phyloP scores from a whole-genome alignment of 2,329 filamentous ascomycete species.

The Fusarium ambrosium region DNA sequence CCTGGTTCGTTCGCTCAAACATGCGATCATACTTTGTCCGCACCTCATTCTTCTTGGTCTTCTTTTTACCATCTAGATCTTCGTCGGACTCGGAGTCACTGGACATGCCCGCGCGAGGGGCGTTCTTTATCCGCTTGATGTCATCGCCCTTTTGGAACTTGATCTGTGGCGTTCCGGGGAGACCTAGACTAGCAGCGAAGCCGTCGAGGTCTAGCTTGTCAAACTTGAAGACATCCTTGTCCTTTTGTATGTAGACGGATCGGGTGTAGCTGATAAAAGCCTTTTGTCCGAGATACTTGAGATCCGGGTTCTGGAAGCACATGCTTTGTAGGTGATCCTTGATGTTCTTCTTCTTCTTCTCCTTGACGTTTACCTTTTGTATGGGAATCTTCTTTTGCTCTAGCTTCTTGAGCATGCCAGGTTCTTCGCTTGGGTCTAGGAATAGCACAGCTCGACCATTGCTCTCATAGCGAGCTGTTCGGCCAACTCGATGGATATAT shows the following conservation, averaged over 20 bases:
- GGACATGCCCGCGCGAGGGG: slow-evolving; percentile 76
- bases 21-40: slow-evolving; percentile 97
- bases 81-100: slow-evolving; percentile 71
- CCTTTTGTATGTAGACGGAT: slow-evolving; percentile 88
- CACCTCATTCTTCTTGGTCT: slow-evolving; percentile 76
- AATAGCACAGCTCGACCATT: slow-evolving; percentile 91
- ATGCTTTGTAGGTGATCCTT: slow-evolving; percentile 89
- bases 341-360: slow-evolving; percentile 91
- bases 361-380: slow-evolving; percentile 85
- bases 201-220: slow-evolving; percentile 87
- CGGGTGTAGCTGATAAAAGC: slow-evolving; percentile 92
- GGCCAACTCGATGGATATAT: slow-evolving; percentile 95
- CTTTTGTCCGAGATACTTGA: slow-evolving; percentile 97
- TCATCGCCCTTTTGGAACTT: slow-evolving; percentile 94
- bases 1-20: slow-evolving; percentile 97
- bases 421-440: slow-evolving; percentile 90
- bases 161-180: slow-evolving; percentile 92
- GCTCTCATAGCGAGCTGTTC: slow-evolving; percentile 93
- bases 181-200: slow-evolving; percentile 85
- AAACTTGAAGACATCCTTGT: slow-evolving; percentile 92
- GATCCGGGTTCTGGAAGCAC: slow-evolving; percentile 93
- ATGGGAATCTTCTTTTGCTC: slow-evolving; percentile 93
- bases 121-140: slow-evolving; percentile 88
- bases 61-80: slow-evolving; percentile 66
- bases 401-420: slow-evolving; percentile 87